These are phyloP conservation scores for Coemansia sp. DNA, from an alignment of 192 early-diverging fungal genomes.

Conservation along the genomic window DNA sequence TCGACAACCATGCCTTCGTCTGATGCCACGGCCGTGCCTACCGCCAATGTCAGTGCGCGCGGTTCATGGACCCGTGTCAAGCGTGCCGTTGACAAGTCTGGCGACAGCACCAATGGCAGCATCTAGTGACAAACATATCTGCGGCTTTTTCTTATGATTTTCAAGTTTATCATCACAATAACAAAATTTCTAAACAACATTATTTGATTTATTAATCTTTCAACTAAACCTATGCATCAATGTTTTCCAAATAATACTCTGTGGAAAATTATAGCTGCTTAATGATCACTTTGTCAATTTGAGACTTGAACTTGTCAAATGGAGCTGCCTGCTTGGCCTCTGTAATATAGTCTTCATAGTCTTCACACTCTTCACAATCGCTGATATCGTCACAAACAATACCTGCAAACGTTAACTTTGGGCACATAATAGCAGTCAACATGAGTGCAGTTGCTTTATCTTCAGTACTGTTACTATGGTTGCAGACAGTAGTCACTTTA, in stretches of 20 bases:
- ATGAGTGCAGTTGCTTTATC: not conserved
- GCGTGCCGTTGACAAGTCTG: slow-evolving; percentile 33
- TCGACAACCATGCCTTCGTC: slow-evolving; percentile 29
- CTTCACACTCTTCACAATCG: not conserved
- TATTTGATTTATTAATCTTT: too few species aligned
- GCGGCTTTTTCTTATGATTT: not conserved
- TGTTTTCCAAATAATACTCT: not conserved
- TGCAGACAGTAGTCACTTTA: not conserved
- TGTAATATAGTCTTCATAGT: not conserved
- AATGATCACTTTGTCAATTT: not conserved
- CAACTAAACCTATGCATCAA: not conserved
- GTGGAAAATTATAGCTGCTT: not conserved
- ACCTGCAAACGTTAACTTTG: not conserved
- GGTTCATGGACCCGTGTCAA: slow-evolving; percentile 46
- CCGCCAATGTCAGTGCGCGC: slow-evolving; percentile 41
- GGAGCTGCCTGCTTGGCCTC: not conserved
- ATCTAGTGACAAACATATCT: not conserved
- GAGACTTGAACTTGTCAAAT: not conserved
- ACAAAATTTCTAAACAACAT: not conserved
- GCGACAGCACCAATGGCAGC: not conserved
- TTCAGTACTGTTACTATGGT: not conserved
- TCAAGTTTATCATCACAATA: not conserved
- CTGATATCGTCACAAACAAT: not conserved
- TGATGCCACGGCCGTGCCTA: slow-evolving; percentile 29
- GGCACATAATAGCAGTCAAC: not conserved